Evolutionary conservation across 75 land plant species (phyloP), one percentile per base, ranked within the genome.

Genomic region (Selaginella tamariscina): DNA sequence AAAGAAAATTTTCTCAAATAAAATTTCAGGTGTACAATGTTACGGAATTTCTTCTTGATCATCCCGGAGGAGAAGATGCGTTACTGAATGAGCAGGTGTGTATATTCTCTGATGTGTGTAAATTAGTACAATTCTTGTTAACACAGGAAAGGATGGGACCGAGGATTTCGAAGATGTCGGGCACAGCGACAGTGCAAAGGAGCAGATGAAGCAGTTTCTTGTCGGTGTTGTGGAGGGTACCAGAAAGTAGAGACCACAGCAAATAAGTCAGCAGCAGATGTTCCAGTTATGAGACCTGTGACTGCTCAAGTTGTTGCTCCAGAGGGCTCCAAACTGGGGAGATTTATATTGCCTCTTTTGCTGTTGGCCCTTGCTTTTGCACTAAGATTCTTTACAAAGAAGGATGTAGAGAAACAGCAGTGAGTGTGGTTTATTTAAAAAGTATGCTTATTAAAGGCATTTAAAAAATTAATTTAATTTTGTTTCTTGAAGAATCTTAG

Each of bases 1-100:
- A n/a, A n/a, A n/a, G n/a, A n/a, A n/a, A n/a, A n/a, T n/a, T n/a
- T n/a, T n/a, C n/a, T n/a, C n/a, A n/a, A n/a, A n/a, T n/a, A n/a
- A n/a, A n/a, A n/a, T n/a, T n/a, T n/a, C 78, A 80, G 83, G 83
- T 80, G 5, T 87, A 87, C 68, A 81, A 87, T 77, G 83, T 87
- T 30, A 80, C 91, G 8, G 67, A 71, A 1, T 87, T 87, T 55
- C 73, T 87, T 81, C 85, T 84, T n/a, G 85, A 87, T 18, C 91
- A 87, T 57, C 91, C 91, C 26, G 91, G 91, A 57, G 91, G 91
- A 54, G 91, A 85, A 70, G 91, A 87, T 64, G 91, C 82, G 2
- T 30, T 87, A 54, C 71, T 85, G 26, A 72, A 85, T 27, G 85
- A 39, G 84, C 85, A 33, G 91, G 91, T 83, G n/a, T n/a, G n/a